A percentile compares a stretch with the other conserved stretches of the same genome.
These are phyloP conservation scores for Quercus cerris DNA, from an alignment of 306 rosid genomes.

Conservation along the genomic window DNA sequence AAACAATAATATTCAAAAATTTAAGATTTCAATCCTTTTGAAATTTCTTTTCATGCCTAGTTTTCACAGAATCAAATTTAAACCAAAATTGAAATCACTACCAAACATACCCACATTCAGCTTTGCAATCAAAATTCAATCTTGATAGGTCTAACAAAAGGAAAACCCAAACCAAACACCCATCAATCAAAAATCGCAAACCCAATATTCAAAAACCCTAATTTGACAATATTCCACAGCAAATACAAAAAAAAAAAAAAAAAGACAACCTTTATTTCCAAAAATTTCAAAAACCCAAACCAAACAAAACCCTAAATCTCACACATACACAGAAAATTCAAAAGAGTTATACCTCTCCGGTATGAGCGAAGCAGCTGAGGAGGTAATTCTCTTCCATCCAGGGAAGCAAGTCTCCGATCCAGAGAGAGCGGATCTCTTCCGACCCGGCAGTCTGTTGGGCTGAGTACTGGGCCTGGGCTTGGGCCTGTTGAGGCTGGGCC, in stretches of 20 bases:
- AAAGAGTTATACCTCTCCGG: conserved; percentile 44
- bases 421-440: conserved; percentile 60
- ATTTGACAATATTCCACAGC: not conserved
- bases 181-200: not conserved
- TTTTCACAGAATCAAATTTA: too few relatives aligned
- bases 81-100: too few relatives aligned
- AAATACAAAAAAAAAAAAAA: not conserved
- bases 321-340: not conserved
- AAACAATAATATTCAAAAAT: too few relatives aligned
- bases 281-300: not conserved
- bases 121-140: too few relatives aligned
- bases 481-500: conserved; percentile 24
- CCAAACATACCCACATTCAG: too few relatives aligned
- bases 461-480: conserved; percentile 27
- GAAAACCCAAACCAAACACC: not conserved
- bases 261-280: not conserved
- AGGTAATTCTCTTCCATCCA: conserved; percentile 71
- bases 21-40: too few relatives aligned
- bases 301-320: not conserved
- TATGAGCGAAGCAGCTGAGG: conserved; percentile 38
- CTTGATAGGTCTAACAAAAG: too few relatives aligned
- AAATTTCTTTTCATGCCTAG: too few relatives aligned
- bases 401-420: conserved; percentile 66
- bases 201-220: not conserved
- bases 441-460: not conserved